Conservation (phyloP, 192 early-diverging fungal species). For the Geranomyces variabilis region DNA sequence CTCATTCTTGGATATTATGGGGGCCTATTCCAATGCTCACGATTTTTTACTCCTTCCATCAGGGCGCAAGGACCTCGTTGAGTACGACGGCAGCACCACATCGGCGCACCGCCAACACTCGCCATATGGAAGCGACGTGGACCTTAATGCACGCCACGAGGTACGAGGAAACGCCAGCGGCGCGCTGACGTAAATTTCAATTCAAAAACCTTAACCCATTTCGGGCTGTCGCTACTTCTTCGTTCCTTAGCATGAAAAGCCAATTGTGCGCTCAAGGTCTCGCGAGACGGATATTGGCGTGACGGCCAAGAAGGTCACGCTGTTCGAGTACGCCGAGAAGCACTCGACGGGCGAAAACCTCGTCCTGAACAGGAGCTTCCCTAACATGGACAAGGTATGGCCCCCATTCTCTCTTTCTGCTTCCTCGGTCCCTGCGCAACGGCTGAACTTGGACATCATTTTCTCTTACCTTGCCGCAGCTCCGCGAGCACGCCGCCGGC, state of each 20-base stretch:
- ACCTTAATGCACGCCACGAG: conserved; percentile 16
- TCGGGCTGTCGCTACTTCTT: neutral
- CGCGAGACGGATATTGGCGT: conserved; percentile 31
- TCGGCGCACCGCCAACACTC: conserved; percentile 30
- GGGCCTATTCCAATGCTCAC: neutral
- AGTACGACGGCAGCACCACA: conserved; percentile 34
- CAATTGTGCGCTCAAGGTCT: conserved; percentile 26
- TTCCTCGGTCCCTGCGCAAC: too few relatives aligned
- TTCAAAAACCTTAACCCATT: too few relatives aligned
- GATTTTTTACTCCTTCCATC: neutral
- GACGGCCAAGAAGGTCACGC: conserved; percentile 33
- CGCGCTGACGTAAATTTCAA: too few relatives aligned
- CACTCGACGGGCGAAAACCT: conserved; percentile 29
- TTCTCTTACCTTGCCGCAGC: conserved; percentile 13
- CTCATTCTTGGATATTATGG: too few relatives aligned
- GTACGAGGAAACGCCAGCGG: too few relatives aligned
- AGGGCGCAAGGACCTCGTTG: conserved; percentile 38
- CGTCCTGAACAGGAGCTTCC: conserved; percentile 36
- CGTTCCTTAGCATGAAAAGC: conserved; percentile 24
- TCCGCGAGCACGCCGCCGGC: conserved; percentile 26
- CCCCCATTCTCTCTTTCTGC: neutral
- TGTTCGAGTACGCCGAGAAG: conserved; percentile 37
- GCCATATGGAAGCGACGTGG: conserved; percentile 31
- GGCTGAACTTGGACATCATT: neutral
- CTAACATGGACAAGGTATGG: conserved; percentile 29